Base-by-base conservation (phyloP, 73 alveolate genomes). In the Halteria grandinella region DNA sequence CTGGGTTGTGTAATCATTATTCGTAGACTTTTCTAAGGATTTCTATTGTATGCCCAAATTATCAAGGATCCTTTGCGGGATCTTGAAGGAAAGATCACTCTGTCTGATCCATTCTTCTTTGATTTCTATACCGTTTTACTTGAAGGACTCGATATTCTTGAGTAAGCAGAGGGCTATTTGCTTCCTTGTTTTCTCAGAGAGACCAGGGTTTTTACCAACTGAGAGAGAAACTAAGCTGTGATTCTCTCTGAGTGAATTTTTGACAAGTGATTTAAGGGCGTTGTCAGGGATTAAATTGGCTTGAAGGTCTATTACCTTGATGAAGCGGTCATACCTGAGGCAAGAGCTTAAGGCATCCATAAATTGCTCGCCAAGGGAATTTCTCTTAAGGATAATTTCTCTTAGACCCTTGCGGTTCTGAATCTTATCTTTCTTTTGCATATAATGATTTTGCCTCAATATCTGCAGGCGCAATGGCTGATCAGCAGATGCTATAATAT, bases 101-200 rank as follows among this genome's bases (percentile, higher is more conserved):
- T 54, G 63, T 15, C 66, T 66, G 5, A 45, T 8, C 80, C 80
- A 66, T 66, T 66, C 64, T 21, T 44, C 80, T 28, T 44, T 66
- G 3, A 66, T 44, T 45, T 66, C 80, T 4, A 23, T 6, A 6
- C 66, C 52, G 15, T 41, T 18, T 6, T 57, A 23, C 28, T 66
- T 66, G 69, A 66, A 45, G 8, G 12, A 27, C 29, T 66, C 80
- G 18, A 66, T 66, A 47, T 66, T 66, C 21, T 47, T 66, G 7
- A 66, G 52, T 24, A 66, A 45, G 29, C 80, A 66, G 28, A 66
- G 28, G 25, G 80, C 80, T 5, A 66, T 66, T 47, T 66, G 24
- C 43, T 66, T 66, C 28, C 23, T 66, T 15, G 20, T 45, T 47
- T 66, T 66, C 33, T 66, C 80, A 23, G 57, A 25, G n/a, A 28